Evolutionary conservation across 2,329 filamentous ascomycete species (phyloP), one percentile per base, ranked within the genome.

Genomic region (Xylaria sp.): DNA sequence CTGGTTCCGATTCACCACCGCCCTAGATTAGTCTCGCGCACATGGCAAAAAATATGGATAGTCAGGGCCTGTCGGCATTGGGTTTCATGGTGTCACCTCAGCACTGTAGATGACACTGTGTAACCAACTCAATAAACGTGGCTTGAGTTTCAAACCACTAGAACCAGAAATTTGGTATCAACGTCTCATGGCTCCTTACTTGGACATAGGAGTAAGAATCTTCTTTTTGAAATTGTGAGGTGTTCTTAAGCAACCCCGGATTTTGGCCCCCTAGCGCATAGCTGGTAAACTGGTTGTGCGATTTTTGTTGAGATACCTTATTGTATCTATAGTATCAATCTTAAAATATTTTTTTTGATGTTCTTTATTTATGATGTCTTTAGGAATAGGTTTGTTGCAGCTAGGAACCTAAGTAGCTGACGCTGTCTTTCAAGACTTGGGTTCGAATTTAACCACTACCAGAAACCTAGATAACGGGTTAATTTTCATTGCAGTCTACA

Each of bases 21-120:
- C 33, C 28, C 51, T 53, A 54, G 49, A 40, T 46, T 60, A 44
- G 62, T 59, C 62, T 60, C 11, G 33, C 58, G 67, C 67, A 69
- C 67, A 69, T 69, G 67, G 67, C 67, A 69, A 65, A 28, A 59
- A 48, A 38, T 57, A 65, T 57, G 42, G 62, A 46, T 49, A 20
- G 48, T 42, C 63, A 65, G 66, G 62, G 63, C 46, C 36, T 46
- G 40, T 13, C 63, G 58, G 58, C 58, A 59, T 65, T 59, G 42
- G 40, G 66, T 61, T 57, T 61, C 33, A 51, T 49, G 56, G 54
- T 63, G 48, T 42, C 20, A 57, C 31, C 44, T 6, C 38, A 53
- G 20, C 40, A 66, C 63, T 31, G 61, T 61, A 62, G 4, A 23
- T 40, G 40, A 42, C 40, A 61, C 63, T 51, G 49, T 61, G 57